Evolutionary conservation across 169 alveolate species (phyloP).

Genomic region (Babesia ovis): DNA sequence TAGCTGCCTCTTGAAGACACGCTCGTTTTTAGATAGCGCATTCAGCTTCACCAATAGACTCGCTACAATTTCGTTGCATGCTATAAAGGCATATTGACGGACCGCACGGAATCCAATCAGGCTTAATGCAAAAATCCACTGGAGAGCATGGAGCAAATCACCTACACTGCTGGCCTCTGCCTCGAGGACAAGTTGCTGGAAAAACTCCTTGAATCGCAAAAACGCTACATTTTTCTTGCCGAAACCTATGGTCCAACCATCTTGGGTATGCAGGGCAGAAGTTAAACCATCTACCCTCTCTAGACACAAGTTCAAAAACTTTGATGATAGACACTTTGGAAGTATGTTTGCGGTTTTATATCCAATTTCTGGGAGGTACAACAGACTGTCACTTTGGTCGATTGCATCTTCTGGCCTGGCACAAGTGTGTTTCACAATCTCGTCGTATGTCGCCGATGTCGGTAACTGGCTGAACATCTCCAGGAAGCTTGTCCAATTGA

Average conservation of each 20-base stretch:
- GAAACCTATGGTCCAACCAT: constrained; percentile 64
- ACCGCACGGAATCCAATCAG: constrained; percentile 48
- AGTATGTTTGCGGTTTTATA: not conserved
- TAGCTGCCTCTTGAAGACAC: constrained; percentile 40
- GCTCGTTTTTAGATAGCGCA: constrained; percentile 45
- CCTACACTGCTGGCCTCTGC: constrained; percentile 25
- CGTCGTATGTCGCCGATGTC: not conserved
- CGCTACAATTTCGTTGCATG: constrained; percentile 45
- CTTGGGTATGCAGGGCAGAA: constrained; percentile 24
- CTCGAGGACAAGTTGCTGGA: constrained; percentile 45
- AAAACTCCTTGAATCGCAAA: constrained; percentile 59
- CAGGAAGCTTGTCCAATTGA: constrained; percentile 11
- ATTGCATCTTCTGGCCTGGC: not conserved
- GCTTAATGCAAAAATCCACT: constrained; percentile 60
- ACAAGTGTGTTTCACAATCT: not conserved
- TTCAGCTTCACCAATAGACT: constrained; percentile 49
- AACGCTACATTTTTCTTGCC: constrained; percentile 26
- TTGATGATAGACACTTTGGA: constrained; percentile 13
- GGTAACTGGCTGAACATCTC: constrained; percentile 7
- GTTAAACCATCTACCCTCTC: constrained; percentile 32
- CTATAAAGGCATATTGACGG: constrained; percentile 36
- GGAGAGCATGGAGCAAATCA: constrained; percentile 35
- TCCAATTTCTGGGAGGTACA: not conserved
- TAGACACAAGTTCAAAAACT: constrained; percentile 33
- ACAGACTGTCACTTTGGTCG: not conserved